These are phyloP conservation scores for Tremellales sp. DNA, from an alignment of 1,284 basidiomycete species.

Conservation along the genomic window DNA sequence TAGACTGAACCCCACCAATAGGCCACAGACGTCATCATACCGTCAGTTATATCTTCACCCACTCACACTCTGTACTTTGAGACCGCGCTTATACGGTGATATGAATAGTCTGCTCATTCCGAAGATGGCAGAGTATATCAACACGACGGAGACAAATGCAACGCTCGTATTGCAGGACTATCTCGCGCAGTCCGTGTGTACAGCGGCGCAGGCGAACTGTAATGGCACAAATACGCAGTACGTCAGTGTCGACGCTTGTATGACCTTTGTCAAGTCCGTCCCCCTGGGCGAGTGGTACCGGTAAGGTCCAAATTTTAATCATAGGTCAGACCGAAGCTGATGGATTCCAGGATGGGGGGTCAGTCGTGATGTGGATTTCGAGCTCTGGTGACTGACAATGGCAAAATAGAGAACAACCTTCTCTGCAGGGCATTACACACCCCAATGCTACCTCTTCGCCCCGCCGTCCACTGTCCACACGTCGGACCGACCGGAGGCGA, in stretches of 20 bases:
- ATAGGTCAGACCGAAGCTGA: background rate
- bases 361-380: background rate
- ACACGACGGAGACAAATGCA: slow-evolving; percentile 8
- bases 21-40: slow-evolving; percentile 20
- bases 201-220: slow-evolving; percentile 15
- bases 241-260: slow-evolving; percentile 17
- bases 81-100: background rate
- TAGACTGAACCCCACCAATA: no score
- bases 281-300: slow-evolving; percentile 24
- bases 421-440: slow-evolving; percentile 26
- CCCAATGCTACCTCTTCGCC: slow-evolving; percentile 21
- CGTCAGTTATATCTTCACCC: background rate
- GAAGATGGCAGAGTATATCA: slow-evolving; percentile 18
- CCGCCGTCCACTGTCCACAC: slow-evolving; percentile 25
- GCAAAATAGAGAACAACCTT: slow-evolving; percentile 27
- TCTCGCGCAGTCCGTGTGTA: slow-evolving; percentile 19
- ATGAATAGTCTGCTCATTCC: slow-evolving; percentile 17
- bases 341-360: slow-evolving; percentile 4
- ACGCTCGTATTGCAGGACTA: slow-evolving; percentile 20
- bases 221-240: slow-evolving; percentile 24
- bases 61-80: background rate
- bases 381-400: background rate
- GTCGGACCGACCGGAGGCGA: slow-evolving; percentile 26
- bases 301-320: slow-evolving; percentile 1
- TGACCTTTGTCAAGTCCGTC: slow-evolving; percentile 6